phyloP scores from a whole-genome alignment of 2,329 filamentous ascomycete species.

The Pseudophaeomoniella oleicola region DNA sequence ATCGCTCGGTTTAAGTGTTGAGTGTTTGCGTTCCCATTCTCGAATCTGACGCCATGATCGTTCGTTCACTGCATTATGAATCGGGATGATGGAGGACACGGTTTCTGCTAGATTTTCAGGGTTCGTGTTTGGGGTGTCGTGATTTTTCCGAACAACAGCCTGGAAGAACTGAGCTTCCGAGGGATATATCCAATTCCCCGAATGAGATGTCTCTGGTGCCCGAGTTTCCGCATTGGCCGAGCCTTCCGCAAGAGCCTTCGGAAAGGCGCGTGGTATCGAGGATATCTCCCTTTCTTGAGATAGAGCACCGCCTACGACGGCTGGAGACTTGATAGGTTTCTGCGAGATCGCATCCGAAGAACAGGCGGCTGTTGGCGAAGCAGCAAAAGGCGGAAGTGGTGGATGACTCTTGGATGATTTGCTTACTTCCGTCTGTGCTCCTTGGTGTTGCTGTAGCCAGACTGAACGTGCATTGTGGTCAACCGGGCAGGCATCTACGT shows the following conservation, averaged over 20 bases:
- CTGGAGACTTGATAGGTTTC: conserved; percentile 12
- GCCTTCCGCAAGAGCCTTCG: conserved; percentile 9
- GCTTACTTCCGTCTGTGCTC: no score
- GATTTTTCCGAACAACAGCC: conserved; percentile 77
- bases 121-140: conserved; percentile 36
- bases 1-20: background rate
- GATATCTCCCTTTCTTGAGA: conserved; percentile 60
- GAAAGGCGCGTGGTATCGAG: conserved; percentile 55
- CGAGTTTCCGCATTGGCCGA: conserved; percentile 68
- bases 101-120: conserved; percentile 42
- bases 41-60: conserved; percentile 86
- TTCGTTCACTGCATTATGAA: conserved; percentile 98
- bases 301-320: conserved; percentile 28
- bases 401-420: conserved; percentile 47
- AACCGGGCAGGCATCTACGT: conserved; percentile 61
- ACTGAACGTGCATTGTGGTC: conserved; percentile 78
- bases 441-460: conserved; percentile 48
- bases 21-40: conserved; percentile 55
- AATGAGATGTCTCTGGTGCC: conserved; percentile 50
- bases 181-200: conserved; percentile 94
- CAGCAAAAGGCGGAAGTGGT: conserved; percentile 21
- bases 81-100: conserved; percentile 86
- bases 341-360: conserved; percentile 14
- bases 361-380: conserved; percentile 17
- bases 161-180: conserved; percentile 97